These are phyloP conservation scores for Aphanomyces cochlioides DNA, from an alignment of 352 stramenopile species.

Conservation along the genomic window DNA sequence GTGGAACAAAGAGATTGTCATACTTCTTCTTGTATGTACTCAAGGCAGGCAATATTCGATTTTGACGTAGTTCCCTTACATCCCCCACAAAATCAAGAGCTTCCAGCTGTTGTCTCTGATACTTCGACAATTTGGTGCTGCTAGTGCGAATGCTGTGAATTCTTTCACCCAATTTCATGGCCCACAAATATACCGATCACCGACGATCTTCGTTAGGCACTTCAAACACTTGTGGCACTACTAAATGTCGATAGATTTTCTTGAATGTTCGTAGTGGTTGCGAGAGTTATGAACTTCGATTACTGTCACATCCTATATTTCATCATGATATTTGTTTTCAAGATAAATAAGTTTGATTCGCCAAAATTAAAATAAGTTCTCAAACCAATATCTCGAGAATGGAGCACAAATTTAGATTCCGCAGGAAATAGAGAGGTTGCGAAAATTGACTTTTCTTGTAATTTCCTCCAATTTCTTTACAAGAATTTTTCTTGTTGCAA, in stretches of 20 bases:
- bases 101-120: not conserved
- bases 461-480: no score
- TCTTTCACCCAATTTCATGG: not conserved
- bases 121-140: not conserved
- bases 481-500: no score
- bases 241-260: slow-evolving; percentile 6
- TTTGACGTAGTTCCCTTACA: no score
- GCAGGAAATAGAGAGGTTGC: no score
- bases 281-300: no score
- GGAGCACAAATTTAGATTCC: no score
- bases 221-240: slow-evolving; percentile 9
- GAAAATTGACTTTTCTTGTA: no score
- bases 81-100: not conserved
- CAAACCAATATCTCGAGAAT: no score
- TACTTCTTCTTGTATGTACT: no score
- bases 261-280: not conserved
- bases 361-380: not conserved
- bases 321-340: not conserved
- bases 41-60: no score
- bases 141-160: slow-evolving; percentile 1
- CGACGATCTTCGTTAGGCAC: not conserved
- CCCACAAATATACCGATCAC: not conserved
- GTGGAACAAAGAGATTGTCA: no score
- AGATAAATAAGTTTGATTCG: not conserved
- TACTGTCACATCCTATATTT: not conserved